Evolutionary conservation across 2,329 filamentous ascomycete species (phyloP).

Genomic region (Fusarium sp.): DNA sequence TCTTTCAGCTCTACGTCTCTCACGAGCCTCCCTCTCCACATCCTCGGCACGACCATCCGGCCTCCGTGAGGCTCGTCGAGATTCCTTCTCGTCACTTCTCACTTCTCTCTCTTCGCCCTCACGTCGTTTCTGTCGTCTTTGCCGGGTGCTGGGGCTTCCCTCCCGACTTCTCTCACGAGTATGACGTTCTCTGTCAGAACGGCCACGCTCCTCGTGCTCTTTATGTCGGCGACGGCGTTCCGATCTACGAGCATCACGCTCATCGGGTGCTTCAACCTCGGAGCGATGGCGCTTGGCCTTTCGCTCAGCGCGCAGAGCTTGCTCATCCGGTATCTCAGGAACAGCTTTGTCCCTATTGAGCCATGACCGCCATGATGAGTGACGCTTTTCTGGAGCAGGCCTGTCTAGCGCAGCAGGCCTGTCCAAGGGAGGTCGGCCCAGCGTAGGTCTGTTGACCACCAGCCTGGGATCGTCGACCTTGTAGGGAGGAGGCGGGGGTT

Average conservation of each 20-base stretch:
- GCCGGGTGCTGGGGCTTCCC: conserved; percentile 16
- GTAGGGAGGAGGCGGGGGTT: conserved; percentile 23
- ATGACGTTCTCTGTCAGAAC: conserved; percentile 15
- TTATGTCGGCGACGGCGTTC: conserved; percentile 30
- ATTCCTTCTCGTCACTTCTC: conserved; percentile 18
- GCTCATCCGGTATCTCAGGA: conserved; percentile 20
- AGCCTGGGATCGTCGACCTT: conserved; percentile 29
- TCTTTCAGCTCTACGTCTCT: conserved; percentile 15
- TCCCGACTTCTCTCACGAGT: conserved; percentile 25
- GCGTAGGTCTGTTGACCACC: conserved; percentile 25
- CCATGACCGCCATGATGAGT: conserved; percentile 31
- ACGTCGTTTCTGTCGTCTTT: conserved; percentile 24
- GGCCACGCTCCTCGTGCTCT: conserved; percentile 23
- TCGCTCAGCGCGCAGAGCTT: conserved; percentile 17
- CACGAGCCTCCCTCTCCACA: conserved; percentile 13
- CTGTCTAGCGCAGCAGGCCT: conserved; percentile 26
- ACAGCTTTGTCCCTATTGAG: conserved; percentile 24
- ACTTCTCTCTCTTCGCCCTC: conserved; percentile 17
- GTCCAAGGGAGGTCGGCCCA: conserved; percentile 31
- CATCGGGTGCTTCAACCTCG: conserved; percentile 18
- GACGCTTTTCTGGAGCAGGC: conserved; percentile 34
- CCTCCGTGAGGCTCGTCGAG: conserved; percentile 24
- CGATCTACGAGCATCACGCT: conserved; percentile 26
- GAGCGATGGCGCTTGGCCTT: conserved; percentile 18
- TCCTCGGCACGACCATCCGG: conserved; percentile 14